Evolutionary conservation across 2,329 filamentous ascomycete genomes (phyloP).

Genomic region (Monosporascus sp.): DNA sequence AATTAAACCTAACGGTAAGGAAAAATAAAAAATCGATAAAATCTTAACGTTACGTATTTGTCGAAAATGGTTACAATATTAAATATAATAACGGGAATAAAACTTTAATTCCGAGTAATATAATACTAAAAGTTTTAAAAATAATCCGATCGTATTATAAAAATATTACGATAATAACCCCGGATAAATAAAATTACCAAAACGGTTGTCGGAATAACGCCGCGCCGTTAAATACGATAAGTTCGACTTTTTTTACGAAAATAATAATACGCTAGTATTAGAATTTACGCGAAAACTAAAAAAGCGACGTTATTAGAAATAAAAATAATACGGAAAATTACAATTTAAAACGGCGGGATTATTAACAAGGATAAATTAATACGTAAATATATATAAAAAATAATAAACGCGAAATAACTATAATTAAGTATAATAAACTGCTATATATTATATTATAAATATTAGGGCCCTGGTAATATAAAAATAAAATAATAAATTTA

Average conservation of each 20-base stretch:
- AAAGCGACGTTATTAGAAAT: no score
- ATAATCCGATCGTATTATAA: neutral
- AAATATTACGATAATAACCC: neutral
- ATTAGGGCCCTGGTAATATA: neutral
- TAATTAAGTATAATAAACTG: neutral
- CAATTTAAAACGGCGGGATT: no score
- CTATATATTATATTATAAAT: neutral
- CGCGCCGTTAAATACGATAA: neutral
- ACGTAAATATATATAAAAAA: neutral
- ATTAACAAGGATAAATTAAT: neutral
- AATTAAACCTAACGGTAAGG: neutral
- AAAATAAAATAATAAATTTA: neutral
- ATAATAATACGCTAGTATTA: neutral
- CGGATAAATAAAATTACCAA: neutral
- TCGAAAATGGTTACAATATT: constrained; percentile 34
- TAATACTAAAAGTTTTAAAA: neutral
- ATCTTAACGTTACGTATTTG: constrained; percentile 1
- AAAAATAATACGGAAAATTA: no score
- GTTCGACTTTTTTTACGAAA: neutral
- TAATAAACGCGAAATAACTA: neutral
- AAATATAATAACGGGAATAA: constrained; percentile 6
- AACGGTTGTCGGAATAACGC: neutral
- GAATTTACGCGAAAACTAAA: no score
- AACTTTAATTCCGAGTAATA: neutral
- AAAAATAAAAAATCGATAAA: constrained; percentile 29